Evolutionary conservation across 129 eudicot genomes (phyloP), one percentile per base, ranked within the genome.

Genomic region (Chrysanthemum makinoi): DNA sequence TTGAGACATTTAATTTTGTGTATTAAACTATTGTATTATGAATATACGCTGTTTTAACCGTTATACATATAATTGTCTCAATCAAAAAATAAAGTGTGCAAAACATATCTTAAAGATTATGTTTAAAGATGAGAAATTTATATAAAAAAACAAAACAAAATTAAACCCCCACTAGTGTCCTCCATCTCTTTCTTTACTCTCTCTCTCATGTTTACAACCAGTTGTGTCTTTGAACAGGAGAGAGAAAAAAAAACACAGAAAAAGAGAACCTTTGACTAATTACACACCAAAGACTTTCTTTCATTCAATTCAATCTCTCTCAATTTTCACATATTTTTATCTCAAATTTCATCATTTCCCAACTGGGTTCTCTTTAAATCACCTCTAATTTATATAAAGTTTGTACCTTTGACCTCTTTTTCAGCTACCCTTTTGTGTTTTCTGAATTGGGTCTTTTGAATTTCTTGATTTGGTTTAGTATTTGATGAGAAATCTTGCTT

Each of bases 231-330:
- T 68, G 64, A 50, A 39, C 46, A 39, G 6, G 46, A 39, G 46
- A 15, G 77, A 81, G 85, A 81, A 75, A 81, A 81, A 75, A 71
- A 75, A 72, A 57, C 76, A 80, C 80, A 75, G 80, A 73, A 73
- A 73, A 67, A 80, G 71, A 81, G 85, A 81, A 81, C 82, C 85
- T 76, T 76, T 76, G 85, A 81, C 85, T 72, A 76, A 65, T 10
- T 65, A 39, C 3, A 64, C 72, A 24, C 74, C 70, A 15, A 79
- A 72, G 78, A 64, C 80, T 48, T 63, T 64, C 77, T 57, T 12
- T 20, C 79, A 57, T 62, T 44, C 50, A 33, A 17, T 65, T 65
- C 65, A 44, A 14, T 65, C 70, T 72, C 35, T 71, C 63, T 15
- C 79, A 69, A 75, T 52, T 64, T 76, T 57, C 76, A 74, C 67